Conservation (phyloP, 1,284 basidiomycete species). For the Takashimella tepidaria region DNA sequence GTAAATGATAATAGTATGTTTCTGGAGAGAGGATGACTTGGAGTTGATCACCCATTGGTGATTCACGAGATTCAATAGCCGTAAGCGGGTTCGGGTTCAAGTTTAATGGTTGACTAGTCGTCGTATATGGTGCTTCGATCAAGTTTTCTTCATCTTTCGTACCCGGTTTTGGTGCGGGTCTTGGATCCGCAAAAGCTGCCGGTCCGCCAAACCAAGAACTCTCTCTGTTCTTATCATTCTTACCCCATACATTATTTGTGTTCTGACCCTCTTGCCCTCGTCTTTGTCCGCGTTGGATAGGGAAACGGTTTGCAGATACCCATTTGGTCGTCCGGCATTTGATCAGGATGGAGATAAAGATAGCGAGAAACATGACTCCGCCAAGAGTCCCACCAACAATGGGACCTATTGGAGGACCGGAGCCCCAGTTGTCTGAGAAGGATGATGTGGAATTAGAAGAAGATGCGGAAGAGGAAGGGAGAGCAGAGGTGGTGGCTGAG, state of each 20-base stretch:
- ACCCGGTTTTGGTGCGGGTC: neutral
- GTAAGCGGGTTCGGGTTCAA: neutral
- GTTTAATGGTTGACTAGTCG: neutral
- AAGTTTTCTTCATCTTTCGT: neutral
- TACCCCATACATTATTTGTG: neutral
- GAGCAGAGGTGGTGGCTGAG: constrained; percentile 2
- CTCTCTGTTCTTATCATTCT: neutral
- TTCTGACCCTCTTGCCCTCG: too few relatives aligned
- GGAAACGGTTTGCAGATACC: neutral
- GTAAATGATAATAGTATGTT: constrained; percentile 11
- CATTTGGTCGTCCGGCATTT: neutral
- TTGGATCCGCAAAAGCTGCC: neutral
- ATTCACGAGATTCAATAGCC: neutral
- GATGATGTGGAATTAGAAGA: neutral
- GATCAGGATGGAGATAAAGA: constrained; percentile 11
- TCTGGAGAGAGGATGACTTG: constrained; percentile 3
- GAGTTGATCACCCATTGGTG: neutral
- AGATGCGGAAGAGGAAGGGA: neutral
- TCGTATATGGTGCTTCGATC: neutral
- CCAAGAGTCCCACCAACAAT: constrained; percentile 23
- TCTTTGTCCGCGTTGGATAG: neutral
- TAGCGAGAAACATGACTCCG: constrained; percentile 12
- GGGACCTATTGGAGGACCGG: constrained; percentile 5
- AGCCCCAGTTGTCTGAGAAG: constrained; percentile 2
- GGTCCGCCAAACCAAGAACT: neutral